phyloP scores from a whole-genome alignment of 1,284 basidiomycete species.

The Puccinia novopanici region DNA sequence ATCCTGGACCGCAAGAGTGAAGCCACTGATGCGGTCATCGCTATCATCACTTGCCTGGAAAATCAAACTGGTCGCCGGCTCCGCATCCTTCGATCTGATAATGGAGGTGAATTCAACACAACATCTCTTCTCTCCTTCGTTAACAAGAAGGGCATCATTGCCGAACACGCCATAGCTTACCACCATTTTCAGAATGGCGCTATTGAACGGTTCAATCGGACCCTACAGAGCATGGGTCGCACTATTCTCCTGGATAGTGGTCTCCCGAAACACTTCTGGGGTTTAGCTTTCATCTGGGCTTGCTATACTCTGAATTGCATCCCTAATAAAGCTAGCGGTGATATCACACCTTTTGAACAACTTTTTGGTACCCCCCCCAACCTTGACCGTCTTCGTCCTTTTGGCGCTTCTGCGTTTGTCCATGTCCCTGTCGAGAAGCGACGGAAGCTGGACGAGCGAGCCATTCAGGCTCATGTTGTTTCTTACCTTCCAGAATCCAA shows the following conservation, averaged over 20 bases:
- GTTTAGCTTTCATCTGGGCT: not conserved
- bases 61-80: too few species aligned
- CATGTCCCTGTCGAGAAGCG: too few species aligned
- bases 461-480: too few species aligned
- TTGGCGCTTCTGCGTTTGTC: too few species aligned
- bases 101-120: constrained; percentile 5
- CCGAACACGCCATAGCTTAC: not conserved
- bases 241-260: not conserved
- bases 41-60: too few species aligned
- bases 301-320: constrained; percentile 1
- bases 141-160: not conserved
- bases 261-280: not conserved
- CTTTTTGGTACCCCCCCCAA: not conserved
- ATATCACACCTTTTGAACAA: not conserved
- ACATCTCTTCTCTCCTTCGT: not conserved
- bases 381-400: too few species aligned
- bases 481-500: not conserved
- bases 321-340: not conserved
- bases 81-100: not conserved
- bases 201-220: not conserved
- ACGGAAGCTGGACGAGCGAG: too few species aligned
- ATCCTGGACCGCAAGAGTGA: too few species aligned
- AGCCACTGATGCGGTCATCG: not conserved
- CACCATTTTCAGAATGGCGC: not conserved
- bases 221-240: not conserved